Evolutionary conservation across 2,329 filamentous ascomycete genomes (phyloP).

Genomic region (Cercospora sojina): DNA sequence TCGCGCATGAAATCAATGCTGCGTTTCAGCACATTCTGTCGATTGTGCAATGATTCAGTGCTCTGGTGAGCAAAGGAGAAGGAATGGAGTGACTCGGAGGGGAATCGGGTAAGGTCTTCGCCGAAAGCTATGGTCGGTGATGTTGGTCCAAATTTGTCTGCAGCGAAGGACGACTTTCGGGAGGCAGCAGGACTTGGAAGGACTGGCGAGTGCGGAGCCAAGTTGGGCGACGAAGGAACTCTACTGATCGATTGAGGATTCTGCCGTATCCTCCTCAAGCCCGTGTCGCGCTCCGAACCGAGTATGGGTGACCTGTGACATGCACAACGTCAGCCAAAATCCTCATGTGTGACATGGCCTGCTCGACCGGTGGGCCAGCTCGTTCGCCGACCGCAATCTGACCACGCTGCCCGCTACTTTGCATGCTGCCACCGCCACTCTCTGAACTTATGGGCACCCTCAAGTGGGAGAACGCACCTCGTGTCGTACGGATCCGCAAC

Average conservation of each 20-base stretch:
- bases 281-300: slow-evolving; percentile 55
- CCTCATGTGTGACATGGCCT: slow-evolving; percentile 8
- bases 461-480: slow-evolving; percentile 58
- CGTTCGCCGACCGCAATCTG: background rate
- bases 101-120: slow-evolving; percentile 90
- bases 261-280: slow-evolving; percentile 90
- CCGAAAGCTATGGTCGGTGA: slow-evolving; percentile 70
- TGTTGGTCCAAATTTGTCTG: slow-evolving; percentile 60
- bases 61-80: slow-evolving; percentile 97
- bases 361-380: background rate
- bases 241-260: slow-evolving; percentile 54
- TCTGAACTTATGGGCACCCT: background rate
- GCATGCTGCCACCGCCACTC: background rate
- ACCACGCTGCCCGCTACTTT: background rate
- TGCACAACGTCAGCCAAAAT: slow-evolving; percentile 17
- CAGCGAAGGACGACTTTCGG: slow-evolving; percentile 49
- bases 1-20: slow-evolving; percentile 97
- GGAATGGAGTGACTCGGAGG: slow-evolving; percentile 92
- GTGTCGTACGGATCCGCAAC: slow-evolving; percentile 65
- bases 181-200: slow-evolving; percentile 68
- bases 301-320: slow-evolving; percentile 73
- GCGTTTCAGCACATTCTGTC: slow-evolving; percentile 88
- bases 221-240: slow-evolving; percentile 61
- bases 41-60: slow-evolving; percentile 76
- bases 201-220: slow-evolving; percentile 69